Base-by-base conservation (phyloP, 768 basidiomycete species). In the Scleroderma citrinum region DNA sequence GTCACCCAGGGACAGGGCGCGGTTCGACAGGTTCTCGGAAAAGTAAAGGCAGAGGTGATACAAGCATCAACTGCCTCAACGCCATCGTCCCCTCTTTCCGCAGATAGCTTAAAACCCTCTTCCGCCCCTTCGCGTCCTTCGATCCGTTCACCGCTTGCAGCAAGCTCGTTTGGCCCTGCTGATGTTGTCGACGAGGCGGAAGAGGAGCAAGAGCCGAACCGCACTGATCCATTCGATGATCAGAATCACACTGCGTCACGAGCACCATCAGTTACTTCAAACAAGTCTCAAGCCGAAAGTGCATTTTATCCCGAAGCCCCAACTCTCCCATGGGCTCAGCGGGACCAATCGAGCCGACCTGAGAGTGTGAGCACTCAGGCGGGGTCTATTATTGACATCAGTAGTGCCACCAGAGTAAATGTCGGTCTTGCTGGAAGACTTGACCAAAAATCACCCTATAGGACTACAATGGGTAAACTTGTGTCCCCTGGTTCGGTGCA, bases 11-110 rank as follows among this genome's bases (percentile, higher is more conserved):
- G 71, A 23, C 82, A 79, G 51, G 58, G 61, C 74, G 71, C 75
- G 41, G 78, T 87, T 58, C 76, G 85, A 42, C 83, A 87, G 57
- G 84, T 89, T 7, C 67, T 87, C 36, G 86, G 86, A 30, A 80
- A 87, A 32, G 82, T 82, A 42, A 87, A 83, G 66, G 86, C 89
- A 26, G 85, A 87, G 61, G 83, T 91, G 30, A 81, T 92, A 52
- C 83, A 76, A 51, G 74, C 86, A 5, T 66, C 77, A 3, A 76
- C 75, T 16, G 51, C 65, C 16, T 60, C 68, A 13, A 64, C 69
- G 5, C 47, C 47, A 11, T 47, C 58, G 13, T 59, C 62, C 23
- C 57, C 59, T 53, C 42, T 62, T 52, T 56, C 58, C 44, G 30
- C 56, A 4, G 74, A 78, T 43, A 60, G 69, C 41, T 60, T 77